A percentile compares a stretch with the other conserved stretches of the same genome.
Conservation (phyloP, 225 moss, liverwort and hornwort species). For the Climacium dendroides region DNA sequence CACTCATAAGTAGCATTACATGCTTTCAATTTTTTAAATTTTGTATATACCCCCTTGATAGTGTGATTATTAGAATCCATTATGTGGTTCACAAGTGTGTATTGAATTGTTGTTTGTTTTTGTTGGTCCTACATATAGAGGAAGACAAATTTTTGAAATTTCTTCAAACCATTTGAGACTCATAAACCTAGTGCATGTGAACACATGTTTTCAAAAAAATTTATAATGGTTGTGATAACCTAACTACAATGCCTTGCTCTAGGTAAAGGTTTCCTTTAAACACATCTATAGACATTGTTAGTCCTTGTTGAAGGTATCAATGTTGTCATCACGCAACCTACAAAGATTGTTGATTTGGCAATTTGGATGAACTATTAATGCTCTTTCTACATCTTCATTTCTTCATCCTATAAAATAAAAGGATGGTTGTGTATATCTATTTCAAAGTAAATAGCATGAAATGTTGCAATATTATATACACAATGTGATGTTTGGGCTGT, state of each 20-base stretch:
- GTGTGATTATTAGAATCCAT: neutral
- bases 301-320: slow-evolving; percentile 8
- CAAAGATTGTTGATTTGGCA: slow-evolving; percentile 2
- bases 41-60: neutral
- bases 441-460: neutral
- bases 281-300: neutral
- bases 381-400: neutral
- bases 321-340: slow-evolving; percentile 1
- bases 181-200: neutral
- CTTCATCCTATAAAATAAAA: neutral
- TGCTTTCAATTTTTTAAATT: neutral
- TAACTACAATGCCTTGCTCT: neutral
- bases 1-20: neutral
- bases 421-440: neutral
- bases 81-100: neutral
- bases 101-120: neutral
- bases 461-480: neutral
- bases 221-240: neutral
- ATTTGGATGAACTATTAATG: slow-evolving; percentile 3
- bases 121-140: slow-evolving; percentile 9
- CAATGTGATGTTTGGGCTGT: neutral
- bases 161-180: neutral
- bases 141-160: slow-evolving; percentile 1
- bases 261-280: slow-evolving; percentile 2
- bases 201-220: neutral